These are phyloP conservation scores for Coemansia sp. DNA, from an alignment of 192 early-diverging fungal genomes.

Conservation along the genomic window DNA sequence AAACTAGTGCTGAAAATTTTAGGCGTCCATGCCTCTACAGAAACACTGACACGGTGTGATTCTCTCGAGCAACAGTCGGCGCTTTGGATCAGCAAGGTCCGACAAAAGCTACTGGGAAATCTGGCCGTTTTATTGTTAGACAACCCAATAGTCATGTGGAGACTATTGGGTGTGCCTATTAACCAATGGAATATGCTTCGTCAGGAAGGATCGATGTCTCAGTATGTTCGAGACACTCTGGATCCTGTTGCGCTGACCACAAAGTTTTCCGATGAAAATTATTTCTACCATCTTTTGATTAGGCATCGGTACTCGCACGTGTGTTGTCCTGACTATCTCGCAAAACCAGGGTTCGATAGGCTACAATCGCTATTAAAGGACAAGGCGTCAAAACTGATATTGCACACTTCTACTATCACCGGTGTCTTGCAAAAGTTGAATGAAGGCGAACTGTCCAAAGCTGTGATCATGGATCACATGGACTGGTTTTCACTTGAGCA, in stretches of 20 bases:
- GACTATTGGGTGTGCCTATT: conserved; percentile 79
- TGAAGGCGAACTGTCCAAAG: conserved; percentile 69
- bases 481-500: conserved; percentile 78
- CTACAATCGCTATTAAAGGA: conserved; percentile 42
- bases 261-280: conserved; percentile 70
- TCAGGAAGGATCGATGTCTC: conserved; percentile 72
- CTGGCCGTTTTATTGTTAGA: conserved; percentile 67
- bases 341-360: conserved; percentile 63
- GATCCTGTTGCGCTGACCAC: conserved; percentile 70
- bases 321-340: conserved; percentile 77
- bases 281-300: conserved; percentile 81
- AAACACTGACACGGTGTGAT: conserved; percentile 57
- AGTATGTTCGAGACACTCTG: conserved; percentile 80
- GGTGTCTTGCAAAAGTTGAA: conserved; percentile 61
- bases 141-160: conserved; percentile 82
- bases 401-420: conserved; percentile 83
- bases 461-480: conserved; percentile 87
- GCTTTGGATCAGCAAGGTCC: conserved; percentile 67
- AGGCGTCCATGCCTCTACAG: conserved; percentile 58
- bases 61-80: conserved; percentile 62
- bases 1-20: conserved; percentile 61
- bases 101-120: conserved; percentile 62
- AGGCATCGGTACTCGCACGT: conserved; percentile 67
- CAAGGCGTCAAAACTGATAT: conserved; percentile 57
- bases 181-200: conserved; percentile 85